Base-by-base conservation (phyloP, 495 filamentous ascomycete genomes). In the Aspergillus nidulans region DNA sequence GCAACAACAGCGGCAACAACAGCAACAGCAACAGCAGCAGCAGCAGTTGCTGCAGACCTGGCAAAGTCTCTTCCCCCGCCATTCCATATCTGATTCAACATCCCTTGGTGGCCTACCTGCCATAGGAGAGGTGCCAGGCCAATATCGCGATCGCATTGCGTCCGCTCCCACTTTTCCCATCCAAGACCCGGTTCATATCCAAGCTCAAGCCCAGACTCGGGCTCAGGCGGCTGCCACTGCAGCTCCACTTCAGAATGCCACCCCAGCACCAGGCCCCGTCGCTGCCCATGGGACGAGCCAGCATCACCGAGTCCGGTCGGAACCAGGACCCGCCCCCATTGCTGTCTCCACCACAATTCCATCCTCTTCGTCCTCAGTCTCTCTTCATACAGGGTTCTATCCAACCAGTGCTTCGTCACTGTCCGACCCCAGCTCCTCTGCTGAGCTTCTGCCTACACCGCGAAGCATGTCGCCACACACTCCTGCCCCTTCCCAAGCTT, bases 381-480 rank as follows among this genome's bases (percentile, higher is more conserved):
- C 18, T 13, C 46, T 13, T 26, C 51, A 30, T 26, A 39, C 24
- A 25, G 44, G 15, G 1, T 38, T 21, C 32, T 20, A 13, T 7
- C 47, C 20, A 49, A 23, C 24, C 23, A 53, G 46, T 13, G 43
- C 20, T 40, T 54, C 53, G n/a, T 44, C 58, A n/a, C 25, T 48
- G 16, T 41, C 50, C 10, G 53, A 49, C 42, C 13, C 49, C 15
- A 54, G 47, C 34, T 53, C 55, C 8, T 63, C 65, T 1, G 59
- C 65, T 1, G 70, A 69, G 52, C 65, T 70, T 5, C 56, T 71
- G 12, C 68, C 70, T 18, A 72, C 68, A 1, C 69, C 71, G 0
- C 66, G 69, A 41, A 74, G 70, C 43, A 68, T 69, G 0, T 70
- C 72, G 0, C 72, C 72, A 13, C 68, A 65, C 30, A 74, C 70